Percentiles rank a stretch among this genome's conserved stretches.
phyloP scores from a whole-genome alignment of 352 stramenopile genomes.

The Phytopythium vexans region DNA sequence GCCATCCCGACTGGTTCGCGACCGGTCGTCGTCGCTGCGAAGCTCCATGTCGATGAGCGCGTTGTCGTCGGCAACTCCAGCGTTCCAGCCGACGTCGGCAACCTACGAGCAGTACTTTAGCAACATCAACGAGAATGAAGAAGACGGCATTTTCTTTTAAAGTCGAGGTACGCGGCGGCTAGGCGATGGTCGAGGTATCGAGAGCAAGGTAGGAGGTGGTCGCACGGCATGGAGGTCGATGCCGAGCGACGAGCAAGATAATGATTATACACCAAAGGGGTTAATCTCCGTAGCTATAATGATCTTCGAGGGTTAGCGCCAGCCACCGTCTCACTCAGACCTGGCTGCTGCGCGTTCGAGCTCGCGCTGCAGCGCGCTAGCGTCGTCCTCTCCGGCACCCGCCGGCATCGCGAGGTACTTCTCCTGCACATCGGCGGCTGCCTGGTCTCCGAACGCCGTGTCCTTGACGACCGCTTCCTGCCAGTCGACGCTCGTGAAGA shows the following conservation, averaged over 20 bases:
- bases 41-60: constrained; percentile 87
- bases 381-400: not conserved
- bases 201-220: too few species aligned
- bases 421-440: constrained; percentile 54
- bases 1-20: not conserved
- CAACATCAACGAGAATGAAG: constrained; percentile 79
- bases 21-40: constrained; percentile 14
- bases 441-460: constrained; percentile 63
- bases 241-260: too few species aligned
- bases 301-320: not conserved
- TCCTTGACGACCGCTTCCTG: constrained; percentile 75
- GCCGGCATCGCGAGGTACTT: constrained; percentile 55
- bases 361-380: constrained; percentile 1
- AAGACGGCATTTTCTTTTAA: constrained; percentile 87
- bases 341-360: not conserved
- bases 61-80: constrained; percentile 54
- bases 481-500: constrained; percentile 79
- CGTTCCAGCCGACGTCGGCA: constrained; percentile 61
- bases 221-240: too few species aligned
- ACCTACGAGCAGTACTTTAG: constrained; percentile 88
- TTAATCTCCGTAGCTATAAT: too few species aligned
- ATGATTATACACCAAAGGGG: too few species aligned
- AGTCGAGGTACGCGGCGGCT: too few species aligned
- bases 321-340: not conserved
- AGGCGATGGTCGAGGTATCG: too few species aligned